These are phyloP conservation scores for Trichothecium sympodiale DNA, from an alignment of 2,329 filamentous ascomycete species.

Conservation along the genomic window DNA sequence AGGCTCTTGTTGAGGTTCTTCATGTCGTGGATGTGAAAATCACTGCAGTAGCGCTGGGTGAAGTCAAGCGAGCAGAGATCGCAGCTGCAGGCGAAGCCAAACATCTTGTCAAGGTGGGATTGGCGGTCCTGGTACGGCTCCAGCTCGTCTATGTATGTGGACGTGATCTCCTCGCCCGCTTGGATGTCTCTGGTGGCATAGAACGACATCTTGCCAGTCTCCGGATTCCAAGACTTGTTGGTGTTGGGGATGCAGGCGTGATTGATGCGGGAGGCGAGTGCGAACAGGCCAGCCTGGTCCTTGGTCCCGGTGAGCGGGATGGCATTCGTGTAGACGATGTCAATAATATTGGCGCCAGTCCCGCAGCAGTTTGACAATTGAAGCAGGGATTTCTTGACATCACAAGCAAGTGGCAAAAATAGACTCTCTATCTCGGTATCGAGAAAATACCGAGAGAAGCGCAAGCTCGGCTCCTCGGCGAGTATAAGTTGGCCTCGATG, in stretches of 20 bases:
- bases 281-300: slow-evolving; percentile 1
- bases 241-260: slow-evolving; percentile 3
- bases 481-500: slow-evolving; percentile 1
- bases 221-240: background rate
- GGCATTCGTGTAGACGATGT: slow-evolving; percentile 1
- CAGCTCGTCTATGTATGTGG: background rate
- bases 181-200: slow-evolving; percentile 1
- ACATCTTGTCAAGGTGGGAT: background rate
- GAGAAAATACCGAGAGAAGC: background rate
- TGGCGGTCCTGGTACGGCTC: background rate
- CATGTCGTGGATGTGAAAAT: background rate
- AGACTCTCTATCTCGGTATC: background rate
- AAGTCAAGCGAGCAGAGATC: background rate
- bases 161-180: slow-evolving; percentile 3
- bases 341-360: background rate
- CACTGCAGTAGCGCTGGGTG: background rate
- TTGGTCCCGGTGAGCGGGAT: background rate
- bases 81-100: slow-evolving; percentile 2
- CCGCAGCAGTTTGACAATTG: background rate
- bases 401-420: background rate
- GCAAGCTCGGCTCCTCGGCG: background rate
- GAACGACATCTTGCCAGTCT: background rate
- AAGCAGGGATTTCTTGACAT: background rate
- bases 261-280: slow-evolving; percentile 2
- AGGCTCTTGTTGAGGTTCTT: background rate